Evolutionary conservation across 2,329 filamentous ascomycete genomes (phyloP).

Genomic region (Exophiala bonariae): DNA sequence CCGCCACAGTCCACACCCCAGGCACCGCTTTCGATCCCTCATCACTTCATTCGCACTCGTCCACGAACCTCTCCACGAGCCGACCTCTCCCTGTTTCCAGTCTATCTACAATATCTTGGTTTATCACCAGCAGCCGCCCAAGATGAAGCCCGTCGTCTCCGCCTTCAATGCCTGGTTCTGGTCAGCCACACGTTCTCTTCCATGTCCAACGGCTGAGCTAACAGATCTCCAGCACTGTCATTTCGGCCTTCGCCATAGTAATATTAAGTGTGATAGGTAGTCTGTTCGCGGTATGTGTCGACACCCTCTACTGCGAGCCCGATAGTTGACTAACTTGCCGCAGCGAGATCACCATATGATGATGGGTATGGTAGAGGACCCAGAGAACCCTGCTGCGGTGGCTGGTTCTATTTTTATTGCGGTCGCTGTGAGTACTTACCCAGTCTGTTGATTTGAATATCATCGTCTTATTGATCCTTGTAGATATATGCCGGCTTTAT

Average conservation of each 20-base stretch:
- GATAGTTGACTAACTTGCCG: not conserved
- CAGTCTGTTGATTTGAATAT: constrained; percentile 60
- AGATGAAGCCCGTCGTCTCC: constrained; percentile 93
- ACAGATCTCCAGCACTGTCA: constrained; percentile 61
- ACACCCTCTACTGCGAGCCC: not conserved
- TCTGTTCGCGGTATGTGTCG: constrained; percentile 65
- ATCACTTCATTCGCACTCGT: too few species aligned
- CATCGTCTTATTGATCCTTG: constrained; percentile 1
- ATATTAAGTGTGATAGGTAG: constrained; percentile 66
- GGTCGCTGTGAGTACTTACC: constrained; percentile 74
- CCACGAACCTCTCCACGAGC: too few species aligned
- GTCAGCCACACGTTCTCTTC: constrained; percentile 53
- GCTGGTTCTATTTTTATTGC: constrained; percentile 84
- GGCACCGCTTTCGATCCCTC: too few species aligned
- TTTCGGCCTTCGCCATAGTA: constrained; percentile 64
- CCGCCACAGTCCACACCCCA: too few species aligned
- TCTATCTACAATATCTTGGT: too few species aligned
- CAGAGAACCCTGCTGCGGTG: constrained; percentile 64
- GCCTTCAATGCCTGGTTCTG: constrained; percentile 94
- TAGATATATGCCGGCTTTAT: constrained; percentile 69
- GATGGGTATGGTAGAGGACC: constrained; percentile 70
- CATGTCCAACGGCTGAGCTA: constrained; percentile 17
- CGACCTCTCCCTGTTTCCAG: too few species aligned
- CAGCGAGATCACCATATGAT: constrained; percentile 75
- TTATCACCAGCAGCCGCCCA: constrained; percentile 34